Conservation (phyloP, 805 yeast genomes). For the Metschnikowia aberdeeniae region DNA sequence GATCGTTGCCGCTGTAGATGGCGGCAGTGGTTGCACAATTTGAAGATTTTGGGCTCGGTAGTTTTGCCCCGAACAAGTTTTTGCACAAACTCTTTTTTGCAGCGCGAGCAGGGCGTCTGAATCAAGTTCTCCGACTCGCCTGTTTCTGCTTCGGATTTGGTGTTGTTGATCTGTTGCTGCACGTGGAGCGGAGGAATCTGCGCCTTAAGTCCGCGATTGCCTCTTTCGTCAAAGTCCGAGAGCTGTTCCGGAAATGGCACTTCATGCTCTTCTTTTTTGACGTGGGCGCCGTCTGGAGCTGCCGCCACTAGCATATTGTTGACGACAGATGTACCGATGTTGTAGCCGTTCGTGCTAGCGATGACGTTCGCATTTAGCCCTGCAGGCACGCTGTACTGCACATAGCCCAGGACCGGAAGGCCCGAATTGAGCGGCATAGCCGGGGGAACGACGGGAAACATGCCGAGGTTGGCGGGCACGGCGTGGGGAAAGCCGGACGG, state of each 20-base stretch:
- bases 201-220: slow-evolving; percentile 18
- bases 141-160: slow-evolving; percentile 10
- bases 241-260: neutral
- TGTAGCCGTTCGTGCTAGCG: slow-evolving; percentile 8
- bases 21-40: slow-evolving; percentile 62
- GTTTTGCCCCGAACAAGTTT: slow-evolving; percentile 32
- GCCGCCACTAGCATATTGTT: slow-evolving; percentile 10
- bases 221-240: slow-evolving; percentile 6
- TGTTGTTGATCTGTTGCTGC: slow-evolving; percentile 34
- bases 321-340: slow-evolving; percentile 9
- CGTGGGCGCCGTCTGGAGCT: slow-evolving; percentile 3
- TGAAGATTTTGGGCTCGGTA: slow-evolving; percentile 43
- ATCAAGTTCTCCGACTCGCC: slow-evolving; percentile 9
- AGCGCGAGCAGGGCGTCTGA: slow-evolving; percentile 45
- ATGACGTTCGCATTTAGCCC: slow-evolving; percentile 1
- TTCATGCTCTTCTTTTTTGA: slow-evolving; percentile 9
- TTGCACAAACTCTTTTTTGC: slow-evolving; percentile 57
- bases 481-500: no score
- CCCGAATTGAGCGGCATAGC: no score
- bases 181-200: slow-evolving; percentile 43
- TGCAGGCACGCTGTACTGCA: neutral
- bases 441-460: no score
- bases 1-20: slow-evolving; percentile 60
- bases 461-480: no score
- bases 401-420: neutral